phyloP scores from a whole-genome alignment of 805 yeast species.

The Limtongia smithiae region DNA sequence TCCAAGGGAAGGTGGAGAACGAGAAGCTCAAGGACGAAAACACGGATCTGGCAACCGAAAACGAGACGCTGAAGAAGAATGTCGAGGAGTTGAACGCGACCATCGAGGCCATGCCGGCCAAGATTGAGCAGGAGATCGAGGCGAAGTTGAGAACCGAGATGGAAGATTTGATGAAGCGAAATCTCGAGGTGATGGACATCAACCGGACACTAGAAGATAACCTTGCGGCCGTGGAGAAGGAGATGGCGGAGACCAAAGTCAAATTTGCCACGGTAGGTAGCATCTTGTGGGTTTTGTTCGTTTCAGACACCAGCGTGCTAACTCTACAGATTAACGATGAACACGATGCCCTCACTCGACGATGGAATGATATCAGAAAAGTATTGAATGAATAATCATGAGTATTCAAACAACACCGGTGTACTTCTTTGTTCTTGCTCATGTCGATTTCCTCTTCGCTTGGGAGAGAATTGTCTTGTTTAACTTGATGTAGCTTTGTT shows the following conservation, averaged over 20 bases:
- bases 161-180: conserved; percentile 57
- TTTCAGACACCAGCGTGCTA: no score
- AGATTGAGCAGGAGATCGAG: conserved; percentile 35
- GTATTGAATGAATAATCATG: conserved; percentile 27
- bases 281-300: no score
- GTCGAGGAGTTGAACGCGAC: conserved; percentile 46
- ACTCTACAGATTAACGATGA: conserved; percentile 32
- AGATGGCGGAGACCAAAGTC: conserved; percentile 38
- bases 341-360: conserved; percentile 34
- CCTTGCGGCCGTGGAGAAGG: conserved; percentile 44
- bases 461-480: not conserved
- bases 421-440: not conserved
- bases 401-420: no score
- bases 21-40: conserved; percentile 78
- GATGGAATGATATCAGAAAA: conserved; percentile 39
- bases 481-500: no score
- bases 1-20: conserved; percentile 66
- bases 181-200: conserved; percentile 61
- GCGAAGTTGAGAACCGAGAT: conserved; percentile 47
- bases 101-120: conserved; percentile 23
- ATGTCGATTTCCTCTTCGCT: not conserved
- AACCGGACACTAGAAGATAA: conserved; percentile 57
- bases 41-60: conserved; percentile 50
- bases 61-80: conserved; percentile 45
- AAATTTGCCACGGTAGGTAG: conserved; percentile 31